These are phyloP conservation scores for Torulaspora pretoriensis DNA, from an alignment of 1,139 yeast species.

Conservation along the genomic window DNA sequence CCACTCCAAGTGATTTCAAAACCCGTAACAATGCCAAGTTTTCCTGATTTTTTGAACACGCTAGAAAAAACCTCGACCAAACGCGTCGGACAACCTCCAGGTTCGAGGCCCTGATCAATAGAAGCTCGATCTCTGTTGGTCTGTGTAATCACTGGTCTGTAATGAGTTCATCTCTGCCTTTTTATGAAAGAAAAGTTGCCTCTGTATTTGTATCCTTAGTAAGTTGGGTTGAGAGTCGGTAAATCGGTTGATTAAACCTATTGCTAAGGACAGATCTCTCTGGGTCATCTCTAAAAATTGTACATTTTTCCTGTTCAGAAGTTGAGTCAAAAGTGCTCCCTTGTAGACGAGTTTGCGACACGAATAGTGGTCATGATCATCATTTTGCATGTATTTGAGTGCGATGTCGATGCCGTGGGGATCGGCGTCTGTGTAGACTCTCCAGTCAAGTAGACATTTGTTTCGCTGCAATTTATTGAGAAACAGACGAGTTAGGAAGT, in stretches of 20 bases:
- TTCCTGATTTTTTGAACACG: slow-evolving; percentile 3
- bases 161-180: slow-evolving; percentile 38
- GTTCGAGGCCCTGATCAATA: background rate
- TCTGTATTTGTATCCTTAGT: slow-evolving; percentile 29
- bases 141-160: slow-evolving; percentile 1
- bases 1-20: background rate
- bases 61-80: background rate
- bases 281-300: slow-evolving; percentile 17
- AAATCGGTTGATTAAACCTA: slow-evolving; percentile 7
- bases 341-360: slow-evolving; percentile 19
- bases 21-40: background rate
- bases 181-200: slow-evolving; percentile 34
- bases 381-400: slow-evolving; percentile 25
- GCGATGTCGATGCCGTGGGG: slow-evolving; percentile 38
- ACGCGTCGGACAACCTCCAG: slow-evolving; percentile 1
- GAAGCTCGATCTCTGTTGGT: background rate
- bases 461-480: slow-evolving; percentile 20
- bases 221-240: background rate
- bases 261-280: slow-evolving; percentile 11
- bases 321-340: slow-evolving; percentile 25
- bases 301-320: slow-evolving; percentile 14
- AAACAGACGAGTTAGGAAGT: slow-evolving; percentile 31
- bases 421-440: slow-evolving; percentile 36
- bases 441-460: slow-evolving; percentile 10
- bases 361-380: slow-evolving; percentile 6